Evolutionary conservation across 495 filamentous ascomycete genomes (phyloP).

Genomic region (Aspergillus asperescens): DNA sequence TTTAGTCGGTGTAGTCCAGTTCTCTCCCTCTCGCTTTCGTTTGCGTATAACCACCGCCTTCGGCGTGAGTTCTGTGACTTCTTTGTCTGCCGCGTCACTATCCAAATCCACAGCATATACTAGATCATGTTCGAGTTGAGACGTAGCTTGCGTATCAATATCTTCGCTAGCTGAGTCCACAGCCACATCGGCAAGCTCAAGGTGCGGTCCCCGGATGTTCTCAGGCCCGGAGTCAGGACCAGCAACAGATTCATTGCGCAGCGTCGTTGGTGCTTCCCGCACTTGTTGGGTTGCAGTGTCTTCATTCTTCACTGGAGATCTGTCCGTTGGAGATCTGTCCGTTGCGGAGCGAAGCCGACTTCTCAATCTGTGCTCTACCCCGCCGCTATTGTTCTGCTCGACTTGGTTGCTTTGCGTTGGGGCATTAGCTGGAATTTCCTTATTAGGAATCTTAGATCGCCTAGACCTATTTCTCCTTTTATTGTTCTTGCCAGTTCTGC

Average conservation of each 20-base stretch:
- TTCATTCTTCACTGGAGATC: constrained; percentile 10
- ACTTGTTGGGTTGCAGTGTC: background rate
- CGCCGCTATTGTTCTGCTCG: constrained; percentile 11
- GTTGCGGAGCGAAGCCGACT: constrained; percentile 31
- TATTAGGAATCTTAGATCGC: constrained; percentile 5
- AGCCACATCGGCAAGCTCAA: background rate
- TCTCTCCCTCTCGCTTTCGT: constrained; percentile 33
- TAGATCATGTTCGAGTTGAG: constrained; percentile 42
- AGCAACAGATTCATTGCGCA: background rate
- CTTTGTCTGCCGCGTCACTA: constrained; percentile 5
- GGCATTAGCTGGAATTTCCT: background rate
- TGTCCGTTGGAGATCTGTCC: constrained; percentile 27
- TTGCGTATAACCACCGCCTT: constrained; percentile 26
- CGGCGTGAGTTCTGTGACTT: background rate
- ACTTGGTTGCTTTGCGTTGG: background rate
- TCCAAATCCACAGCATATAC: constrained; percentile 31
- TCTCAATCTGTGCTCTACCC: constrained; percentile 15
- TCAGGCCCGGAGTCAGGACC: background rate
- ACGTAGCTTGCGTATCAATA: constrained; percentile 40
- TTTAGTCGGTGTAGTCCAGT: constrained; percentile 10
- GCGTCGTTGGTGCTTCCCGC: background rate
- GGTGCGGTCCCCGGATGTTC: background rate
- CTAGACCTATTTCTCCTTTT: constrained; percentile 16
- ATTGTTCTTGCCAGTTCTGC: constrained; percentile 14
- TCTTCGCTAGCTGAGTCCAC: constrained; percentile 38